Evolutionary conservation across 257 asterid species (phyloP).

Genomic region (Misopates orontium): DNA sequence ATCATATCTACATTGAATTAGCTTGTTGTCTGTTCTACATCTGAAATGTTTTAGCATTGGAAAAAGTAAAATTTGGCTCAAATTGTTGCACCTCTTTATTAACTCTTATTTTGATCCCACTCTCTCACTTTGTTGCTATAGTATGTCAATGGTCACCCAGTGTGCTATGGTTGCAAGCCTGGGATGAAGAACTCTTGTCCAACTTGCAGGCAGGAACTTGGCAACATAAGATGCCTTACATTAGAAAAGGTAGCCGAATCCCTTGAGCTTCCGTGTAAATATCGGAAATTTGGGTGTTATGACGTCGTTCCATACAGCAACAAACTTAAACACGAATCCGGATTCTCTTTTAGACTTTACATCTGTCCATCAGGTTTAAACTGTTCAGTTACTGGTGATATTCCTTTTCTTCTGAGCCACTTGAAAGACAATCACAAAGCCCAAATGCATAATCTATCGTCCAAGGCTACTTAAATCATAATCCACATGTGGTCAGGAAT

Average conservation of each 20-base stretch:
- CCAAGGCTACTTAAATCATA: slow-evolving; percentile 57
- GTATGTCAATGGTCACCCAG: slow-evolving; percentile 63
- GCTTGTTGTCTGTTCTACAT: no score
- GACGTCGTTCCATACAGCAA: slow-evolving; percentile 61
- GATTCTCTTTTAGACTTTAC: slow-evolving; percentile 60
- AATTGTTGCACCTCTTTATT: no score
- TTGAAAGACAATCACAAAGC: slow-evolving; percentile 61
- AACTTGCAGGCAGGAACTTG: slow-evolving; percentile 73
- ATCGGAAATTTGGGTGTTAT: slow-evolving; percentile 52
- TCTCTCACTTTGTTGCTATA: slow-evolving; percentile 26
- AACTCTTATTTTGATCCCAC: no score
- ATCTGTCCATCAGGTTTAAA: slow-evolving; percentile 69
- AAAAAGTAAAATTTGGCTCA: no score
- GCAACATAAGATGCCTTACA: slow-evolving; percentile 67
- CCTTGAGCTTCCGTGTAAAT: slow-evolving; percentile 68
- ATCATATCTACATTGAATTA: no score
- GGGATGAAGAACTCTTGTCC: slow-evolving; percentile 70
- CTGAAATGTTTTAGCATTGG: no score
- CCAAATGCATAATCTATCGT: slow-evolving; percentile 56
- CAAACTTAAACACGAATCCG: slow-evolving; percentile 63
- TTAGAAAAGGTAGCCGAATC: slow-evolving; percentile 68
- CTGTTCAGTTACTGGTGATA: slow-evolving; percentile 60
- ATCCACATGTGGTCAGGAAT: slow-evolving; percentile 61
- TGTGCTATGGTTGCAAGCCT: slow-evolving; percentile 67
- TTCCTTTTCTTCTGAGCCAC: slow-evolving; percentile 56